Conservation (phyloP, 306 rosid species). For the Prunus davidiana region DNA sequence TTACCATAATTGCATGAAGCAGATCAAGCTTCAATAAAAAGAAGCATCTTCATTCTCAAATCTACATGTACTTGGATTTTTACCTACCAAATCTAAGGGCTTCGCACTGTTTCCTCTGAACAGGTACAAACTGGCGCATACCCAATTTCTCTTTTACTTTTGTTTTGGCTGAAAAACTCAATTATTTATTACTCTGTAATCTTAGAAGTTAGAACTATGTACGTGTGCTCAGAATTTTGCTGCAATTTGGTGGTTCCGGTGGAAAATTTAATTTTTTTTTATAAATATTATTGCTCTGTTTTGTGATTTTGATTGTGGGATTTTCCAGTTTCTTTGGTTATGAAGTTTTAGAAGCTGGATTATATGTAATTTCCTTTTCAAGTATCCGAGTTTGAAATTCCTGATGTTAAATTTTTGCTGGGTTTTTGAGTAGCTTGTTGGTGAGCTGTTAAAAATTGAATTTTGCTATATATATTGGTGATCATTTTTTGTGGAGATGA, state of each 20-base stretch:
- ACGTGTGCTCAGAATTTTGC: background rate
- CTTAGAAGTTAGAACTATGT: background rate
- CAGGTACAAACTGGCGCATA: background rate
- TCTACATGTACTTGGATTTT: background rate
- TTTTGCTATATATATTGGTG: background rate
- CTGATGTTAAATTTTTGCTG: background rate
- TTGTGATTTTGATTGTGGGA: conserved; percentile 1
- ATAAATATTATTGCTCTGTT: background rate
- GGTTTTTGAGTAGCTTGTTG: background rate
- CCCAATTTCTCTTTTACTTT: background rate
- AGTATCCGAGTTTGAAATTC: background rate
- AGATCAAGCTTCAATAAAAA: background rate
- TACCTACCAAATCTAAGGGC: background rate
- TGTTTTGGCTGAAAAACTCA: background rate
- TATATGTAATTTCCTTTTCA: background rate
- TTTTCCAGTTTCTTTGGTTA: conserved; percentile 4
- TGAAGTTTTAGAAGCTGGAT: background rate
- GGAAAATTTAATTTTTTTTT: too few species aligned
- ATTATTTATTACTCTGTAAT: background rate
- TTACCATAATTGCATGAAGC: background rate
- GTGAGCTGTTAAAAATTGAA: background rate
- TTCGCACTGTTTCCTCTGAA: conserved; percentile 6
- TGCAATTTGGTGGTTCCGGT: background rate
- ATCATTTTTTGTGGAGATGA: background rate
- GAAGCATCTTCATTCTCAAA: background rate